phyloP scores from a whole-genome alignment of 1,139 yeast species.

The Candida tetrigidarum region DNA sequence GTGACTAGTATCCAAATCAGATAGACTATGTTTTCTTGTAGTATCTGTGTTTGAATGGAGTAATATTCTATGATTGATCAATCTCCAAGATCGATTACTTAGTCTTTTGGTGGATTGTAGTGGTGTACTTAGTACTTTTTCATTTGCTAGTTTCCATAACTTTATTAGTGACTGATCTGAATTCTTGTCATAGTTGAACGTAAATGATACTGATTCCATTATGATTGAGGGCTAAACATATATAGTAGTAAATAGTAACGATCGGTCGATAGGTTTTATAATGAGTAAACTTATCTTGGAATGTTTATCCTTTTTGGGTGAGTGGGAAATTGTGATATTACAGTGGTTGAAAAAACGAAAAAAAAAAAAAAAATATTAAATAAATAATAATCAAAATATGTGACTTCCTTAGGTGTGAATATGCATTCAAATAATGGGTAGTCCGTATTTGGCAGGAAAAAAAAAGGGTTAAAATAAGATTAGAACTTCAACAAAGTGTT shows the following conservation, averaged over 20 bases:
- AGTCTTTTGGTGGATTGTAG: conserved; percentile 21
- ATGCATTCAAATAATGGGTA: background rate
- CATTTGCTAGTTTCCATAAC: conserved; percentile 25
- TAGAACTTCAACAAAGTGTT: too few species aligned
- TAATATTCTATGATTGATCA: conserved; percentile 21
- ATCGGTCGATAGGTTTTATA: background rate
- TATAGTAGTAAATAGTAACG: background rate
- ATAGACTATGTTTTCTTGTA: background rate
- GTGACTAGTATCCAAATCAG: conserved; percentile 1
- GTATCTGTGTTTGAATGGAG: background rate
- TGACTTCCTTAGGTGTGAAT: background rate
- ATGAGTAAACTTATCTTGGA: too few species aligned
- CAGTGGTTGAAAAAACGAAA: background rate
- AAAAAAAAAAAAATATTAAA: background rate
- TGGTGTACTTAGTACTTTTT: conserved; percentile 3
- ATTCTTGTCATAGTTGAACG: conserved; percentile 16
- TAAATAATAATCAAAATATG: background rate
- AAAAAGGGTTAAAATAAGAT: background rate
- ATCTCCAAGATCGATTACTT: conserved; percentile 34
- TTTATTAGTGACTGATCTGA: conserved; percentile 20
- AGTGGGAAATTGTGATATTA: background rate
- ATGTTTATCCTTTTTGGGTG: background rate
- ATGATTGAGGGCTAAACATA: background rate
- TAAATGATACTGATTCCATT: conserved; percentile 9
- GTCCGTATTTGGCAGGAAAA: background rate